phyloP scores from a whole-genome alignment of 352 stramenopile species.

The Globisporangium middletonii region DNA sequence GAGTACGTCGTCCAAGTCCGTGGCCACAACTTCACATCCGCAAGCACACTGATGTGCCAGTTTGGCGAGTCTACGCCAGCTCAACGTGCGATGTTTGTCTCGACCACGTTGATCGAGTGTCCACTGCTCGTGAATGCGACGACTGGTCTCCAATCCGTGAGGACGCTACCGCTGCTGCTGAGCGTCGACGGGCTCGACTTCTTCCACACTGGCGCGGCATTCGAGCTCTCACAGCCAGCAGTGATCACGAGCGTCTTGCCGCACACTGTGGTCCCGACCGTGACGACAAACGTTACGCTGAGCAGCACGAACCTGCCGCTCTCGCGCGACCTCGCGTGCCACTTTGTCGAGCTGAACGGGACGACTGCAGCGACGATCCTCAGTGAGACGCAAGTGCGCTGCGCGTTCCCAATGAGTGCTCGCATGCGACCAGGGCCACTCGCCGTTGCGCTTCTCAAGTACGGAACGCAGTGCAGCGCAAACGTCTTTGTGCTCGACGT shows the following conservation, averaged over 20 bases:
- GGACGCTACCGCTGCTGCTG: slow-evolving; percentile 18
- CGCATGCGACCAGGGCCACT: slow-evolving; percentile 12
- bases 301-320: slow-evolving; percentile 14
- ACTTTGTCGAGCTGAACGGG: slow-evolving; percentile 20
- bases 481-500: slow-evolving; percentile 25
- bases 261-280: slow-evolving; percentile 16
- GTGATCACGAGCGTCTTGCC: slow-evolving; percentile 17
- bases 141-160: background rate
- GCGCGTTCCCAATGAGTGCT: slow-evolving; percentile 7
- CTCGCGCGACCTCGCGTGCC: slow-evolving; percentile 21
- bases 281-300: slow-evolving; percentile 20
- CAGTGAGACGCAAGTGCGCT: slow-evolving; percentile 16
- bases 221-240: slow-evolving; percentile 21
- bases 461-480: slow-evolving; percentile 16
- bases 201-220: slow-evolving; percentile 27
- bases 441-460: slow-evolving; percentile 15
- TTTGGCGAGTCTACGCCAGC: slow-evolving; percentile 16
- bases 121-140: background rate
- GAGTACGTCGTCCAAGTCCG: slow-evolving; percentile 14
- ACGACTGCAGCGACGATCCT: slow-evolving; percentile 24
- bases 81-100: background rate
- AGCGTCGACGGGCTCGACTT: slow-evolving; percentile 22
- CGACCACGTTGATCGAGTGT: slow-evolving; percentile 5
- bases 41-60: slow-evolving; percentile 17
- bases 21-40: slow-evolving; percentile 16